phyloP scores from a whole-genome alignment of 1,284 basidiomycete species.

The Ustilago tritici region DNA sequence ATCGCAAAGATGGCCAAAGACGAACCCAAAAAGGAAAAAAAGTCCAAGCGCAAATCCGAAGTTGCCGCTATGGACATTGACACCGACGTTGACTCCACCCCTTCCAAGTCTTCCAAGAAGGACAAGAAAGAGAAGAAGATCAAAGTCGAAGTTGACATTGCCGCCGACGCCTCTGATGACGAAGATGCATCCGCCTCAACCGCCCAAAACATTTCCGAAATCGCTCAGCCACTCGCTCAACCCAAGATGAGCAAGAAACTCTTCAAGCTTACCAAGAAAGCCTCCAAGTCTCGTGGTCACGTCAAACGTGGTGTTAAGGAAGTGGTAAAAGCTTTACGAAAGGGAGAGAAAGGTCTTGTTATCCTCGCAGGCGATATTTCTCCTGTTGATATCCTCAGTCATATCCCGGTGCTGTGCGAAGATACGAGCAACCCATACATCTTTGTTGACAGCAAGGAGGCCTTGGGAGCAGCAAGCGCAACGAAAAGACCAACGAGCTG shows the following conservation, averaged over 20 bases:
- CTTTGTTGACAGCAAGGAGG: constrained; percentile 74
- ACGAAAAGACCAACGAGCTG: constrained; percentile 98
- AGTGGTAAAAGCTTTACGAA: constrained; percentile 68
- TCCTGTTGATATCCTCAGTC: constrained; percentile 97
- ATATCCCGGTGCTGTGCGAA: constrained; percentile 93
- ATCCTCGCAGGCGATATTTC: constrained; percentile 96
- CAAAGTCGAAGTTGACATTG: constrained; percentile 23
- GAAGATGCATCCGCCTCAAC: constrained; percentile 34
- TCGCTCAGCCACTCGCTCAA: constrained; percentile 64
- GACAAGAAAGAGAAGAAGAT: constrained; percentile 59
- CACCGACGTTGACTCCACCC: constrained; percentile 28
- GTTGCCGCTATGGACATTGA: constrained; percentile 52
- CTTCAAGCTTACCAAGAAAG: constrained; percentile 69
- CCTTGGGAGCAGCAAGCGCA: constrained; percentile 88
- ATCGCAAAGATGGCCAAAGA: constrained; percentile 54
- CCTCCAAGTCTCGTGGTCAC: constrained; percentile 67
- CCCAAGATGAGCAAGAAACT: constrained; percentile 67
- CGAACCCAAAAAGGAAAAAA: constrained; percentile 64
- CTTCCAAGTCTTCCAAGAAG: constrained; percentile 58
- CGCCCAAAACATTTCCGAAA: constrained; percentile 49
- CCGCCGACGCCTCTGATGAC: constrained; percentile 49
- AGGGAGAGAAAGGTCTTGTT: constrained; percentile 74
- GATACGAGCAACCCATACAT: constrained; percentile 94
- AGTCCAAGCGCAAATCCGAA: constrained; percentile 56
- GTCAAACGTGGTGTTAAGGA: constrained; percentile 70